These are phyloP conservation scores for Lobosporangium transversale DNA, from an alignment of 192 early-diverging fungal species.

Conservation along the genomic window DNA sequence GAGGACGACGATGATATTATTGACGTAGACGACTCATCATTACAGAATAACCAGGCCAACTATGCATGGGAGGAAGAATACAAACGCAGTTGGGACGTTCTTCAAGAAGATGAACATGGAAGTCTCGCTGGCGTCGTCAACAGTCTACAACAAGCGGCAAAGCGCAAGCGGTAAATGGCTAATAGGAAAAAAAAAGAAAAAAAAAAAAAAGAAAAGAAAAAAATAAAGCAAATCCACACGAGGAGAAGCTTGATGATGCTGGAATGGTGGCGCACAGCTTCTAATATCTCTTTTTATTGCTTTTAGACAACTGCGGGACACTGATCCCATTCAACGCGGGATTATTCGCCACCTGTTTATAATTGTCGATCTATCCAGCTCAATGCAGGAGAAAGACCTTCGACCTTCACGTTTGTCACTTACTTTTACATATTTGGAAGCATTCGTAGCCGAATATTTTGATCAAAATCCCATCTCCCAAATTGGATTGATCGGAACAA, in stretches of 20 bases:
- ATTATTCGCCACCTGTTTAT: slow-evolving; percentile 88
- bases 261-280: slow-evolving; percentile 24
- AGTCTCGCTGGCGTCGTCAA: slow-evolving; percentile 79
- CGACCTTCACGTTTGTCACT: slow-evolving; percentile 83
- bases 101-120: slow-evolving; percentile 89
- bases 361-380: slow-evolving; percentile 83
- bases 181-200: not conserved
- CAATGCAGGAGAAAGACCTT: slow-evolving; percentile 89
- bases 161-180: slow-evolving; percentile 63
- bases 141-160: slow-evolving; percentile 76
- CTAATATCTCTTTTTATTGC: slow-evolving; percentile 5
- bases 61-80: slow-evolving; percentile 97
- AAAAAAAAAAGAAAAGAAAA: too few relatives aligned
- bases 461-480: slow-evolving; percentile 96
- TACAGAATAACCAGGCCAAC: slow-evolving; percentile 63
- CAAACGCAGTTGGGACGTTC: slow-evolving; percentile 95
- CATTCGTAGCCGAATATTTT: slow-evolving; percentile 90
- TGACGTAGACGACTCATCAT: slow-evolving; percentile 65
- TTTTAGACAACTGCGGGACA: slow-evolving; percentile 65
- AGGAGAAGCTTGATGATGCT: too few relatives aligned
- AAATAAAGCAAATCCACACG: too few relatives aligned
- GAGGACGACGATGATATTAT: slow-evolving; percentile 62
- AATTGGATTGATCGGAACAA: slow-evolving; percentile 83
- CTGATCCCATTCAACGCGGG: slow-evolving; percentile 76
- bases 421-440: slow-evolving; percentile 68